Conservation (phyloP, 2,329 filamentous ascomycete species). For the Tolypocladium endophyticum region DNA sequence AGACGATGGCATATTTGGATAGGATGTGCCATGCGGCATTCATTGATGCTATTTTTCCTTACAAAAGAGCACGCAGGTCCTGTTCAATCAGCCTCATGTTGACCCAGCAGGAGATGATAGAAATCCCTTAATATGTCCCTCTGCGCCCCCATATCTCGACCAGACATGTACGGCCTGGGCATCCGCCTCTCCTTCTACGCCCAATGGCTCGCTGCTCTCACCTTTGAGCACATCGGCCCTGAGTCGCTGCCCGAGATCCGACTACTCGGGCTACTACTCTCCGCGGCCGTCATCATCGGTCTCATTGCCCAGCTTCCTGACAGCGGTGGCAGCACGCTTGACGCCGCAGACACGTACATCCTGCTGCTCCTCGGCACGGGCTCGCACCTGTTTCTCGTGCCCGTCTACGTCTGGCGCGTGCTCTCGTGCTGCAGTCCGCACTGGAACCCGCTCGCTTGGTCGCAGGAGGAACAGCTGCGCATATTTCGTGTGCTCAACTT, state of each 20-base stretch:
- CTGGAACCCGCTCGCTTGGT: slow-evolving; percentile 18
- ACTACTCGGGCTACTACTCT: slow-evolving; percentile 20
- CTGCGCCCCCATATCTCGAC: background rate
- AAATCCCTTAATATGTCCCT: background rate
- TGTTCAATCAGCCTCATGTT: background rate
- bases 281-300: slow-evolving; percentile 14
- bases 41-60: too few relatives aligned
- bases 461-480: slow-evolving; percentile 13
- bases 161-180: slow-evolving; percentile 3
- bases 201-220: slow-evolving; percentile 23
- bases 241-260: slow-evolving; percentile 16
- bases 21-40: background rate
- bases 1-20: background rate
- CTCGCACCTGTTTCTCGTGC: slow-evolving; percentile 19
- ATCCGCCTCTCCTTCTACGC: slow-evolving; percentile 6
- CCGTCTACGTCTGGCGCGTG: slow-evolving; percentile 21
- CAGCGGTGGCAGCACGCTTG: slow-evolving; percentile 4
- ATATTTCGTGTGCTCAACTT: slow-evolving; percentile 15
- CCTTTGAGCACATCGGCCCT: slow-evolving; percentile 19
- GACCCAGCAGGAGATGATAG: background rate
- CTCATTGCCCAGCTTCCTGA: slow-evolving; percentile 15
- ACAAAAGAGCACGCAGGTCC: too few relatives aligned
- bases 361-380: slow-evolving; percentile 19
- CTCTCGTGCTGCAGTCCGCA: slow-evolving; percentile 18
- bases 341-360: slow-evolving; percentile 21